Conservation (phyloP, 148 eudicot genomes). For the Tetragonia tetragonoides region DNA sequence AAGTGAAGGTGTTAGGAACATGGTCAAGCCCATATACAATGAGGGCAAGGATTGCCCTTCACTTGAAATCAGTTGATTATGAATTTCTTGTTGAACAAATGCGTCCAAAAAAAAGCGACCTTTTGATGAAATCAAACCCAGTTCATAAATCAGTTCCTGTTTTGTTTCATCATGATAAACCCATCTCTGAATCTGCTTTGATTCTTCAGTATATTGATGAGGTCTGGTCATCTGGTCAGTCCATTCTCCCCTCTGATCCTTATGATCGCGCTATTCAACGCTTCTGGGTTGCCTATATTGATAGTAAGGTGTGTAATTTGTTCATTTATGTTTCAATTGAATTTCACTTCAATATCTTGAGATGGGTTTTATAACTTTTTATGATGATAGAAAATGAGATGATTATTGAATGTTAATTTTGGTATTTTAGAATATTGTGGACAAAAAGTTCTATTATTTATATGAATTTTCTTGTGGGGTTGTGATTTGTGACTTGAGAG, state of each 20-base stretch:
- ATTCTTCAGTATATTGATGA: slow-evolving; percentile 71
- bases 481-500: too few relatives aligned
- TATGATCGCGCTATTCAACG: slow-evolving; percentile 66
- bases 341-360: too few relatives aligned
- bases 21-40: slow-evolving; percentile 48
- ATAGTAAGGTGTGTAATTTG: slow-evolving; percentile 37
- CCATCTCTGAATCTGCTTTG: slow-evolving; percentile 58
- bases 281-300: slow-evolving; percentile 68
- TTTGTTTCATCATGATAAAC: slow-evolving; percentile 49
- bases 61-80: slow-evolving; percentile 42
- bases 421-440: too few relatives aligned
- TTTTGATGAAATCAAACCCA: slow-evolving; percentile 69
- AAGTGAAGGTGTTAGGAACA: slow-evolving; percentile 47
- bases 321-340: neutral
- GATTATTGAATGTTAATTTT: neutral
- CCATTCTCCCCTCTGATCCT: slow-evolving; percentile 66
- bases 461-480: too few relatives aligned
- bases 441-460: too few relatives aligned
- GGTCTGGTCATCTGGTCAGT: slow-evolving; percentile 40
- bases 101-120: slow-evolving; percentile 51
- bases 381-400: too few relatives aligned
- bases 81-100: slow-evolving; percentile 43
- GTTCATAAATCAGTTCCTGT: slow-evolving; percentile 71
- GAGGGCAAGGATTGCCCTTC: slow-evolving; percentile 48
- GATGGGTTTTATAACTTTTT: too few relatives aligned